Evolutionary conservation across 441 rosid species (phyloP).

Genomic region (Populus hybrid): DNA sequence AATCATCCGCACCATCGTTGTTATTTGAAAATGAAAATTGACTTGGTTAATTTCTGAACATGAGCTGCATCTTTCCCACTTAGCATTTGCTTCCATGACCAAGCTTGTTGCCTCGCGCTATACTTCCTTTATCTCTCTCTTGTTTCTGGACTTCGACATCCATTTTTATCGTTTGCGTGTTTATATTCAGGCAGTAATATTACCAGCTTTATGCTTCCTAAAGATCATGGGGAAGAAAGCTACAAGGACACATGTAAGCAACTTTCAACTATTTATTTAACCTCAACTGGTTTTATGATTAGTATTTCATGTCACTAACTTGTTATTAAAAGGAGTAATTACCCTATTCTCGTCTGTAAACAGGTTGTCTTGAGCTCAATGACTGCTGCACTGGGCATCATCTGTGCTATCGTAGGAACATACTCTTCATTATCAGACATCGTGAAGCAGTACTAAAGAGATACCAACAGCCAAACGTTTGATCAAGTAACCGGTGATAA

Average conservation of each 20-base stretch:
- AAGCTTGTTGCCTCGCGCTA: background rate
- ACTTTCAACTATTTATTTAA: background rate
- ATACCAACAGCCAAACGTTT: background rate
- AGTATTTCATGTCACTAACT: background rate
- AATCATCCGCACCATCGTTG: too few relatives aligned
- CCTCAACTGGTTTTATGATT: background rate
- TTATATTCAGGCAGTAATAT: slow-evolving; percentile 52
- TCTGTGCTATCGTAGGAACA: slow-evolving; percentile 57
- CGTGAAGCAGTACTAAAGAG: slow-evolving; percentile 26
- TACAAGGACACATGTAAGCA: slow-evolving; percentile 53
- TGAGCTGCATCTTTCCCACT: too few relatives aligned
- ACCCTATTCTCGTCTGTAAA: background rate
- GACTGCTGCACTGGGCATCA: slow-evolving; percentile 40
- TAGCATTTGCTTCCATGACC: too few relatives aligned
- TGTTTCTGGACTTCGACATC: background rate
- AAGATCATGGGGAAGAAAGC: slow-evolving; percentile 66
- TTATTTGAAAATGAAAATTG: too few relatives aligned
- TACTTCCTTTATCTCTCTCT: background rate
- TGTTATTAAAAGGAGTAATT: background rate
- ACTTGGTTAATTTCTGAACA: too few relatives aligned
- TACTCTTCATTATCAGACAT: slow-evolving; percentile 51
- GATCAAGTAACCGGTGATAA: too few relatives aligned
- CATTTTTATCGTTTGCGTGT: background rate
- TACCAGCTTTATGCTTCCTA: slow-evolving; percentile 74
- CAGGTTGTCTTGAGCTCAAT: slow-evolving; percentile 53